Percentiles rank a stretch among this genome's conserved stretches.
These are phyloP conservation scores for Suhomyces kilbournensis DNA, from an alignment of 805 yeast genomes.

Conservation along the genomic window DNA sequence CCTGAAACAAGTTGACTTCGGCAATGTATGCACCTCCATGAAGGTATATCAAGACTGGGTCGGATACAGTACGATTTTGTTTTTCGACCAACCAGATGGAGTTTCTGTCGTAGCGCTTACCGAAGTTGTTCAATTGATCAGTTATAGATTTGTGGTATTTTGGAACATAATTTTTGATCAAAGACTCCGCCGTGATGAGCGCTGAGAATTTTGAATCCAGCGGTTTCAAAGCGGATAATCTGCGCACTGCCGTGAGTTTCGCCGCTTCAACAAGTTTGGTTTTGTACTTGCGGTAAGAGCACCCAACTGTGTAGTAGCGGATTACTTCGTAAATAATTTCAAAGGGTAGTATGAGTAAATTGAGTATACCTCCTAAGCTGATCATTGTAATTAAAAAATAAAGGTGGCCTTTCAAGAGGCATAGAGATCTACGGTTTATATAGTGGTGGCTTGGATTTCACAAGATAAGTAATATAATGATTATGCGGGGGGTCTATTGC, in stretches of 20 bases:
- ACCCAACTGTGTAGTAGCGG: neutral
- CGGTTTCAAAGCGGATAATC: neutral
- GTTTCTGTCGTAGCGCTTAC: conserved; percentile 27
- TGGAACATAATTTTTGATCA: neutral
- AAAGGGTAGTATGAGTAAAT: neutral
- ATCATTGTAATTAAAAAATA: neutral
- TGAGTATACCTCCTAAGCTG: neutral
- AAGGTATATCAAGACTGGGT: conserved; percentile 30
- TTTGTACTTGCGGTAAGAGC: neutral
- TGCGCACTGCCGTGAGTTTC: neutral
- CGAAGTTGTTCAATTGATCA: conserved; percentile 22
- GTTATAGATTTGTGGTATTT: neutral
- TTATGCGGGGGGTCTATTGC: too few relatives aligned
- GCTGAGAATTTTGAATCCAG: neutral
- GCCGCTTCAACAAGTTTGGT: neutral
- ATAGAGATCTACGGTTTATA: too few relatives aligned
- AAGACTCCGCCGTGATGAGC: neutral
- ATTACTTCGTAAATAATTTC: neutral
- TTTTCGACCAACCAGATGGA: conserved; percentile 35
- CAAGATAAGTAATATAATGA: too few relatives aligned
- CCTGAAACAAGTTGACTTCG: conserved; percentile 25
- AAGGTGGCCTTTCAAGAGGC: too few relatives aligned
- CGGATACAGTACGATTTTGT: conserved; percentile 19
- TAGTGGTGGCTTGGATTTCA: too few relatives aligned
- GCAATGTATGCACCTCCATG: conserved; percentile 43